A percentile compares a stretch with the other conserved stretches of the same genome.
These are phyloP conservation scores for Fusarium napiforme DNA, from an alignment of 2,329 filamentous ascomycete species.

Conservation along the genomic window DNA sequence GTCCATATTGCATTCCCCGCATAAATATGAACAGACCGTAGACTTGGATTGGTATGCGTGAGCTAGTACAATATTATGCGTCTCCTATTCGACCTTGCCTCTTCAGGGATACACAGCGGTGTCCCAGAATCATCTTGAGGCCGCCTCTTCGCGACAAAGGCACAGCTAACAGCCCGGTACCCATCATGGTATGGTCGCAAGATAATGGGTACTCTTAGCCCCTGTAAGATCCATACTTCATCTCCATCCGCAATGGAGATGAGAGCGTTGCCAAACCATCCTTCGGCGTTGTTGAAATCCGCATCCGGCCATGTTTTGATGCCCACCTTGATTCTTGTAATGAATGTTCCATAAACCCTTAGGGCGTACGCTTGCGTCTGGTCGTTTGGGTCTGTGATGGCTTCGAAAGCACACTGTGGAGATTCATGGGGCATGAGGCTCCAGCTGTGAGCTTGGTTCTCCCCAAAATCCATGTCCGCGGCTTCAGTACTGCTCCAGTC, in stretches of 20 bases:
- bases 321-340: too few relatives aligned
- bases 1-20: not conserved
- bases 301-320: not conserved
- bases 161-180: accelerated
- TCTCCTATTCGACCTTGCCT: accelerated
- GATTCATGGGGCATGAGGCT: not conserved
- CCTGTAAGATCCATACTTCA: accelerated
- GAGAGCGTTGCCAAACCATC: accelerated
- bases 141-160: not conserved
- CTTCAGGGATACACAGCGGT: too few relatives aligned
- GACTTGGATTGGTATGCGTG: accelerated
- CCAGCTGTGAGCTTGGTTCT: accelerated
- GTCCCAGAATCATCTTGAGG: too few relatives aligned
- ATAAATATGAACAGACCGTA: accelerated
- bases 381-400: accelerated
- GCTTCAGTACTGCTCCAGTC: accelerated
- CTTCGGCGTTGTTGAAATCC: accelerated
- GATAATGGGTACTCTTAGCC: accelerated
- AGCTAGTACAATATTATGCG: not conserved
- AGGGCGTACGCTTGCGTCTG: accelerated
- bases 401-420: accelerated
- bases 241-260: accelerated
- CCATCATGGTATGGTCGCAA: not conserved
- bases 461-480: too few relatives aligned
- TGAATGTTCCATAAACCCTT: not conserved